These are phyloP conservation scores for Calocybe gangraenosa DNA, from an alignment of 768 basidiomycete genomes.

Conservation along the genomic window DNA sequence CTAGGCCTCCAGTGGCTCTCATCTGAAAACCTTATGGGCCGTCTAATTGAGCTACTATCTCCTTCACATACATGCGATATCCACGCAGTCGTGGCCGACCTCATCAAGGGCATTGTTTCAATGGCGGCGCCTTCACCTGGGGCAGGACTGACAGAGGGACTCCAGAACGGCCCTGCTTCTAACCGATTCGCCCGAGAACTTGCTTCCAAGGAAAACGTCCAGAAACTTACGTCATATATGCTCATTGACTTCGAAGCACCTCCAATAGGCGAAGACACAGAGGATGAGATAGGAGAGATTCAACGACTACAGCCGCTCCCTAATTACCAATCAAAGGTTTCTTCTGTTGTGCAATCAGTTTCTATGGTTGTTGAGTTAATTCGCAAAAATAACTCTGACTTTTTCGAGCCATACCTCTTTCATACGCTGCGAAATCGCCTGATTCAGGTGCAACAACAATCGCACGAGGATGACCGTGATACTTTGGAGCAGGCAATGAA, in stretches of 20 bases:
- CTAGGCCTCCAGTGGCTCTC: slow-evolving; percentile 71
- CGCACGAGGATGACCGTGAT: slow-evolving; percentile 60
- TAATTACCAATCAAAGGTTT: slow-evolving; percentile 53
- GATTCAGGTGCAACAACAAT: slow-evolving; percentile 79
- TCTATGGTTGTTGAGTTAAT: slow-evolving; percentile 91
- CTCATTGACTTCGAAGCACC: slow-evolving; percentile 54
- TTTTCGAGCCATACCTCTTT: slow-evolving; percentile 96
- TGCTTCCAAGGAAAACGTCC: slow-evolving; percentile 66
- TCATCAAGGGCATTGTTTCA: slow-evolving; percentile 92
- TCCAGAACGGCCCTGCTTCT: slow-evolving; percentile 68
- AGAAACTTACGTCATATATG: slow-evolving; percentile 71
- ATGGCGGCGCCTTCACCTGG: slow-evolving; percentile 88
- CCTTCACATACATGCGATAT: slow-evolving; percentile 70
- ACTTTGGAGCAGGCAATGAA: slow-evolving; percentile 67
- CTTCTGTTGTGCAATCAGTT: slow-evolving; percentile 83
- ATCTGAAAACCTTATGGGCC: slow-evolving; percentile 74
- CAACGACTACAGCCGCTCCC: slow-evolving; percentile 21
- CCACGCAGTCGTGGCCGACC: slow-evolving; percentile 83
- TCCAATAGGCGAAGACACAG: slow-evolving; percentile 15
- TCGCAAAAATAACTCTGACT: slow-evolving; percentile 97
- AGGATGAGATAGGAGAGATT: slow-evolving; percentile 19
- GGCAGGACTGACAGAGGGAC: slow-evolving; percentile 64
- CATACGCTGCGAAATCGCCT: slow-evolving; percentile 89
- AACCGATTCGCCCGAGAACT: slow-evolving; percentile 90
- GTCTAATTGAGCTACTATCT: slow-evolving; percentile 78